phyloP scores from a whole-genome alignment of 495 filamentous ascomycete species.

The Hypoxylon fuscum region DNA sequence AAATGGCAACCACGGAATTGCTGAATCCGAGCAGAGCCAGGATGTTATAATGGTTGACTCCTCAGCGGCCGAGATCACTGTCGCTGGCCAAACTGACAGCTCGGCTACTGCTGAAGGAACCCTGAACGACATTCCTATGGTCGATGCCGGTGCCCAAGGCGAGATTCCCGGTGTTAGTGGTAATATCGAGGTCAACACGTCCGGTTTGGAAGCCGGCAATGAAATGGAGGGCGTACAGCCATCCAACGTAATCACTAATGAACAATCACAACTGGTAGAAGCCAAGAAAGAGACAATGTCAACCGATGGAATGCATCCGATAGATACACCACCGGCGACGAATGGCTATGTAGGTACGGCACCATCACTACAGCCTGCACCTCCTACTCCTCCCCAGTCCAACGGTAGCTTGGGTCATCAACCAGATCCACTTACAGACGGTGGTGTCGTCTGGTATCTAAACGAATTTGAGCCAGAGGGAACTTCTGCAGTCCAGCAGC shows the following conservation, averaged over 20 bases:
- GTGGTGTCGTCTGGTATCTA: constrained; percentile 90
- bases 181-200: constrained; percentile 56
- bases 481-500: constrained; percentile 72
- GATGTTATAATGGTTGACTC: constrained; percentile 60
- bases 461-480: constrained; percentile 80
- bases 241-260: constrained; percentile 33
- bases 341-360: constrained; percentile 47
- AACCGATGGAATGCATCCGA: constrained; percentile 45
- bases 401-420: constrained; percentile 55
- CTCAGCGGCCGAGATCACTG: constrained; percentile 53
- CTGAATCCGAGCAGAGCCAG: constrained; percentile 43
- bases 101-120: constrained; percentile 32
- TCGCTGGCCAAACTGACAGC: constrained; percentile 47
- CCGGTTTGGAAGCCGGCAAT: constrained; percentile 38
- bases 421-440: constrained; percentile 67
- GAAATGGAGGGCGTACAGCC: constrained; percentile 48
- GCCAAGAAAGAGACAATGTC: constrained; percentile 30
- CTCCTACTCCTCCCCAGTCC: constrained; percentile 58
- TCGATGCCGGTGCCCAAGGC: constrained; percentile 37
- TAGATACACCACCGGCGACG: constrained; percentile 51
- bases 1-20: constrained; percentile 36
- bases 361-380: constrained; percentile 44
- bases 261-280: constrained; percentile 20
- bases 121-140: constrained; percentile 34
- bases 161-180: constrained; percentile 33